Percentiles rank a stretch among this genome's conserved stretches.
phyloP scores from a whole-genome alignment of 2,329 filamentous ascomycete species.

The Rutstroemia sp. region DNA sequence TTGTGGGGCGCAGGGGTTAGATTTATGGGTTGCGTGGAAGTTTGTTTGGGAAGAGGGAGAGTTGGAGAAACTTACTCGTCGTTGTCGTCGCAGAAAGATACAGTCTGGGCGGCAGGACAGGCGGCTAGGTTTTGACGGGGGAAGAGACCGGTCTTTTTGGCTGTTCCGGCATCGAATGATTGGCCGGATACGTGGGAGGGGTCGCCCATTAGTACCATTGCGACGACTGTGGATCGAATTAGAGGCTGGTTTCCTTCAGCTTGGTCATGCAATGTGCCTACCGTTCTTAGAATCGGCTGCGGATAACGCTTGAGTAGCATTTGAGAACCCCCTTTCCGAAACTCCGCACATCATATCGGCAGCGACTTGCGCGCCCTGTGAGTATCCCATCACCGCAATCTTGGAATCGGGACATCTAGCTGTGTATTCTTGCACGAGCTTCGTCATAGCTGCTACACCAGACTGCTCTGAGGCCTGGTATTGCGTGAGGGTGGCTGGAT shows the following conservation, averaged over 20 bases:
- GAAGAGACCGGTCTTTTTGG: constrained; percentile 23
- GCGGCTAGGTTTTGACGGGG: constrained; percentile 11
- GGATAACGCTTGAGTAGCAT: constrained; percentile 10
- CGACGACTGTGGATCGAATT: constrained; percentile 22
- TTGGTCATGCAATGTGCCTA: neutral
- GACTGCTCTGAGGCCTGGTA: constrained; percentile 26
- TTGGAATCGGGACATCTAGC: constrained; percentile 23
- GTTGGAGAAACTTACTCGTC: neutral
- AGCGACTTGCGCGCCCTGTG: constrained; percentile 26
- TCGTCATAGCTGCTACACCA: constrained; percentile 28
- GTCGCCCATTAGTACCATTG: constrained; percentile 32
- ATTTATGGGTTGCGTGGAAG: neutral
- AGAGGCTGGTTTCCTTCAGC: neutral
- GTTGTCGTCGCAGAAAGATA: neutral
- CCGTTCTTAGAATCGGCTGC: neutral
- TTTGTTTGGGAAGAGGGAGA: neutral
- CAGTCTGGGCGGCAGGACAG: neutral
- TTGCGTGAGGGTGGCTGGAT: constrained; percentile 25
- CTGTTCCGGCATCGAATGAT: constrained; percentile 27
- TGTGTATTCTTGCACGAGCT: constrained; percentile 27
- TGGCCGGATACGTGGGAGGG: constrained; percentile 28
- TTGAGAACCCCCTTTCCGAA: neutral
- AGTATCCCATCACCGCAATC: constrained; percentile 22
- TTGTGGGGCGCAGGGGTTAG: neutral
- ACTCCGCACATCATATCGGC: constrained; percentile 27